Evolutionary conservation across 768 basidiomycete genomes (phyloP).

Genomic region (Mycena metata): DNA sequence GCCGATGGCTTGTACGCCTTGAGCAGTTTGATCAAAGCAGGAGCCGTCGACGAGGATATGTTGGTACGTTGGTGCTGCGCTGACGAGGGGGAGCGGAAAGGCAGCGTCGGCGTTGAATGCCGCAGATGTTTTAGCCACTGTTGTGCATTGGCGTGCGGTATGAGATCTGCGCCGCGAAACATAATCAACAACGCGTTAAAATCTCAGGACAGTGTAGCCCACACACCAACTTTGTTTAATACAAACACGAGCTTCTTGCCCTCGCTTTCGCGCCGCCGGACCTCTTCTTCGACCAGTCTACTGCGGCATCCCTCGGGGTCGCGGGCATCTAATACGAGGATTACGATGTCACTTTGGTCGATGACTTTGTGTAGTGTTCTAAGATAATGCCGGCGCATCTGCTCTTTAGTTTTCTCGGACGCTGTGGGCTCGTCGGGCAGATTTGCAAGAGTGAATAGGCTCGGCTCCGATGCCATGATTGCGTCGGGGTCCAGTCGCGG

Average conservation of each 20-base stretch:
- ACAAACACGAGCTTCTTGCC: constrained; percentile 95
- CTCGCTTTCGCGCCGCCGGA: constrained; percentile 84
- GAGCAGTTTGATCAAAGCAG: constrained; percentile 82
- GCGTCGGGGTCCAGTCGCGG: constrained; percentile 64
- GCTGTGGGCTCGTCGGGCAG: constrained; percentile 55
- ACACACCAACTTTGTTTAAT: constrained; percentile 95
- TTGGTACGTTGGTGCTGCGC: constrained; percentile 85
- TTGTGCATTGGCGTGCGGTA: constrained; percentile 89
- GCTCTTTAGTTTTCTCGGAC: constrained; percentile 71
- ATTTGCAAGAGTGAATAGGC: constrained; percentile 70
- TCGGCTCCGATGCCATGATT: constrained; percentile 82
- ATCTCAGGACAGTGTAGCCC: neutral
- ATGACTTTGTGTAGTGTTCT: constrained; percentile 91
- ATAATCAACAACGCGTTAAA: neutral
- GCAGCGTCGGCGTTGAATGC: constrained; percentile 91
- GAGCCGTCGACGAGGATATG: constrained; percentile 83
- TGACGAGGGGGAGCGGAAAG: constrained; percentile 86
- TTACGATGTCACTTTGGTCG: constrained; percentile 91
- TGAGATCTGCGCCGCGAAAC: constrained; percentile 72
- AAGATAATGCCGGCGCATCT: constrained; percentile 79
- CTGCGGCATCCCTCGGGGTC: constrained; percentile 97
- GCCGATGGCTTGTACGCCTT: constrained; percentile 85
- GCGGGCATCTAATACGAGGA: constrained; percentile 92
- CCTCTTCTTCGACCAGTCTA: constrained; percentile 94
- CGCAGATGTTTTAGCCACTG: constrained; percentile 93